These are phyloP conservation scores for Xylaria sp. DNA, from an alignment of 2,329 filamentous ascomycete genomes.

Conservation along the genomic window DNA sequence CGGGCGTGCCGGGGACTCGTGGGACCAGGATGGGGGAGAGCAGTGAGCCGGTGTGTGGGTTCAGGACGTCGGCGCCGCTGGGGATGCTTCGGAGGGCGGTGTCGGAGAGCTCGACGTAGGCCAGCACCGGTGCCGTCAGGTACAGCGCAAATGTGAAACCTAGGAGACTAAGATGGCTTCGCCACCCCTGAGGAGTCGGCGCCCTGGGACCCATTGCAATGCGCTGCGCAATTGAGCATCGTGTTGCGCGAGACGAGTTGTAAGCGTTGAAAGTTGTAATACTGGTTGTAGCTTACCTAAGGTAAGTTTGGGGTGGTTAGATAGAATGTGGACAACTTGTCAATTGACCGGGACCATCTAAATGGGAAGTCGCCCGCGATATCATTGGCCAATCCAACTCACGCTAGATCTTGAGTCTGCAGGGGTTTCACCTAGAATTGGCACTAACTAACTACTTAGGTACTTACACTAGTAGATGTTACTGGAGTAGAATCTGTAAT, in stretches of 20 bases:
- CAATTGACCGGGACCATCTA: background rate
- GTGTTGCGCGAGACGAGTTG: background rate
- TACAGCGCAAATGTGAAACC: constrained; percentile 25
- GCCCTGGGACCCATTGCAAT: constrained; percentile 29
- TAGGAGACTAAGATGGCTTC: constrained; percentile 14
- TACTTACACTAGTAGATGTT: no score
- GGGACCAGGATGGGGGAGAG: constrained; percentile 88
- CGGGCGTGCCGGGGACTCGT: constrained; percentile 87
- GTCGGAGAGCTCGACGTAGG: constrained; percentile 73
- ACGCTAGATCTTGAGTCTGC: background rate
- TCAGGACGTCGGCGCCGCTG: constrained; percentile 77
- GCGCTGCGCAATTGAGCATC: constrained; percentile 20
- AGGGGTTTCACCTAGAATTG: no score
- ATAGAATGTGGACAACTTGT: background rate
- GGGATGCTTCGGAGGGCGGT: constrained; percentile 77
- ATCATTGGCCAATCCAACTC: constrained; percentile 9
- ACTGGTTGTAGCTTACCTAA: background rate
- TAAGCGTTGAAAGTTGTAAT: background rate
- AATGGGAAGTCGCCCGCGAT: constrained; percentile 1
- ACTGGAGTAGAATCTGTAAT: no score
- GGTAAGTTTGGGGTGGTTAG: background rate
- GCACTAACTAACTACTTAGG: no score
- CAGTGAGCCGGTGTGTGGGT: constrained; percentile 79
- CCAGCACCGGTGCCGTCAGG: constrained; percentile 42
- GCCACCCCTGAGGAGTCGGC: constrained; percentile 14